phyloP scores from a whole-genome alignment of 2,329 filamentous ascomycete species.

The Aotearoamyces nothofagi region DNA sequence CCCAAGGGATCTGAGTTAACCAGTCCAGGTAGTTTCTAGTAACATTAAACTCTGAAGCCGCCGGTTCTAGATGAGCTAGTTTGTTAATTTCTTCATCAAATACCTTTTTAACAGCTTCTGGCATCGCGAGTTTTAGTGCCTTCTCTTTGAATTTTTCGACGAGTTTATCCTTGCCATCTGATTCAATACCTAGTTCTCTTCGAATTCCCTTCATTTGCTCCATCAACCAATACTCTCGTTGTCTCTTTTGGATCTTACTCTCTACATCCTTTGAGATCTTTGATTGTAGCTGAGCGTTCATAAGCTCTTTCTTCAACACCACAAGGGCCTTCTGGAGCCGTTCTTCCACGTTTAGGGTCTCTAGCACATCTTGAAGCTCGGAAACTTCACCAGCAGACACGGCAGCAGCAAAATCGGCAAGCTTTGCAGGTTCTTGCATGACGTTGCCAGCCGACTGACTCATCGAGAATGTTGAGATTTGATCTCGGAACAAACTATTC shows the following conservation, averaged over 20 bases:
- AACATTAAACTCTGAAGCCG: constrained; percentile 96
- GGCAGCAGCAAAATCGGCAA: constrained; percentile 93
- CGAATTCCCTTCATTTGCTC: constrained; percentile 99
- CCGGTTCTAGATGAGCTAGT: constrained; percentile 84
- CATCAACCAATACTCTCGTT: constrained; percentile 97
- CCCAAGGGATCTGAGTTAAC: constrained; percentile 97
- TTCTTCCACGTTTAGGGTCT: constrained; percentile 81
- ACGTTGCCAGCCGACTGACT: constrained; percentile 91
- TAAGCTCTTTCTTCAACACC: constrained; percentile 92
- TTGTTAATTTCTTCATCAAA: constrained; percentile 99
- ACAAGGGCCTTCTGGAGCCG: constrained; percentile 82
- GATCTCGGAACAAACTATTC: constrained; percentile 90
- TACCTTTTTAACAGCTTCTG: constrained; percentile 88
- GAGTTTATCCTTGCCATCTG: constrained; percentile 94
- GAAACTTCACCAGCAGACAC: constrained; percentile 88
- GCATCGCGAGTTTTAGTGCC: constrained; percentile 87
- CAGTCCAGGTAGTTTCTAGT: constrained; percentile 97
- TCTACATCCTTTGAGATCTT: constrained; percentile 98
- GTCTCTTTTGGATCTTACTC: constrained; percentile 90
- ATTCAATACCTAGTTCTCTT: constrained; percentile 88
- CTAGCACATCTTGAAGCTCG: constrained; percentile 83
- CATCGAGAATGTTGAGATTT: constrained; percentile 94
- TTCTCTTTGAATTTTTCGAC: constrained; percentile 97
- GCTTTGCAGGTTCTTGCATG: constrained; percentile 82
- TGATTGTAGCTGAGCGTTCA: constrained; percentile 92